These are phyloP conservation scores for Pythium rishiriense DNA, from an alignment of 352 stramenopile genomes.

Conservation along the genomic window DNA sequence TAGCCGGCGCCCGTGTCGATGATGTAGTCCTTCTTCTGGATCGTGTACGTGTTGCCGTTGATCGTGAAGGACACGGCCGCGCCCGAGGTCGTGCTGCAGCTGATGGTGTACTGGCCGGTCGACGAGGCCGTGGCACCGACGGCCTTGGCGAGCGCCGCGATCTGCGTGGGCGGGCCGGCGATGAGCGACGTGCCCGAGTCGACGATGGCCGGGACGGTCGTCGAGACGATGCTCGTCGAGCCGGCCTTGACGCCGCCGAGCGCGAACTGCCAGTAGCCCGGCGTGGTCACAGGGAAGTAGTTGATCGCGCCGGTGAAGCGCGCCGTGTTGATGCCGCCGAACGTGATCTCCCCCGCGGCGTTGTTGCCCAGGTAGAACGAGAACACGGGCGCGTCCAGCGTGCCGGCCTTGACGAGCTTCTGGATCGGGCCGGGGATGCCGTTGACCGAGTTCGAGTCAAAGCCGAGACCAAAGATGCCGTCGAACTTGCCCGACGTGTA, in stretches of 20 bases:
- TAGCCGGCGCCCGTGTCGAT: conserved; percentile 82
- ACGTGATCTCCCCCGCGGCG: conserved; percentile 74
- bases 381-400: conserved; percentile 91
- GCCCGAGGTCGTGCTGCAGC: conserved; percentile 81
- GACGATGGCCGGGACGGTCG: conserved; percentile 86
- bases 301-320: conserved; percentile 94
- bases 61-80: conserved; percentile 94
- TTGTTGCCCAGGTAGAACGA: conserved; percentile 96
- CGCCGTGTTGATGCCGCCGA: conserved; percentile 74
- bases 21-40: conserved; percentile 93
- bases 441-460: conserved; percentile 92
- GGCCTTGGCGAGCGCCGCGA: conserved; percentile 80
- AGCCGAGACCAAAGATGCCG: conserved; percentile 96
- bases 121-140: conserved; percentile 86
- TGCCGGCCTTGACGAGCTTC: conserved; percentile 86
- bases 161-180: conserved; percentile 86
- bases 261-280: conserved; percentile 70
- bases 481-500: conserved; percentile 97
- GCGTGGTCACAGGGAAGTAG: conserved; percentile 80
- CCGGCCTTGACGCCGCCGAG: conserved; percentile 70
- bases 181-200: conserved; percentile 96
- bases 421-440: conserved; percentile 93
- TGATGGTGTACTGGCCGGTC: conserved; percentile 89
- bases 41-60: conserved; percentile 88
- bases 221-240: conserved; percentile 20